Evolutionary conservation across 1,284 basidiomycete species (phyloP), one percentile per base, ranked within the genome.

Genomic region (Pholiota adiposa): DNA sequence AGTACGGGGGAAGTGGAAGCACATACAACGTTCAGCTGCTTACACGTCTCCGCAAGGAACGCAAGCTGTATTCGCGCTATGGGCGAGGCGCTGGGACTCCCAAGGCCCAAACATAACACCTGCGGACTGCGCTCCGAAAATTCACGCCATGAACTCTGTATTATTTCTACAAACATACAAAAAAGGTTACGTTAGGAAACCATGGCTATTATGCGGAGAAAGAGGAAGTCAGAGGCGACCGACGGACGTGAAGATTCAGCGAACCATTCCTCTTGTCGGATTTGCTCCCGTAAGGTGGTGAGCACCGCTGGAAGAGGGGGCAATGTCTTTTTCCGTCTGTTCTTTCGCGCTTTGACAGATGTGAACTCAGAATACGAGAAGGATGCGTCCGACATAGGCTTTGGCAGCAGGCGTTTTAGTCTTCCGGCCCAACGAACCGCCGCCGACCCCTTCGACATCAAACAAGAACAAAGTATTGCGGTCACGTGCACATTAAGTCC

Each of bases 51-150:
- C 49, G 84, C 76, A 63, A 92, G 79, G 69, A 90, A 83, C 25
- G 80, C 87, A 31, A 92, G 83, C 64, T 92, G 89, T 27, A 82
- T 82, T 58, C 87, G 82, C 43, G 89, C 81, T 61, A 84, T 83
- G 54, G 76, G 75, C 54, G 87, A 90, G 50, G 75, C 69, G 7
- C 78, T 75, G 11, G 89, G 89, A 71, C 86, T 89, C 58, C 89
- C 89, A 36, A 92, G 76, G 19, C 89, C 89, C 16, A 92, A 80
- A 72, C 90, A 92, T 51, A 91, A 72, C 43, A 77, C 67, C 61
- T 56, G 56, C 43, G 60, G 56, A 11, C 29, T 38, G 41, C 51
- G 49, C 51, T 54, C 34, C 21, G 59, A 33, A 40, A 59, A 62
- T 23, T 63, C 60, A 44, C 43, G 50, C 64, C 66, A 69, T 14